Evolutionary conservation across 1,284 basidiomycete genomes (phyloP).

Genomic region (Trichosporon sp.): DNA sequence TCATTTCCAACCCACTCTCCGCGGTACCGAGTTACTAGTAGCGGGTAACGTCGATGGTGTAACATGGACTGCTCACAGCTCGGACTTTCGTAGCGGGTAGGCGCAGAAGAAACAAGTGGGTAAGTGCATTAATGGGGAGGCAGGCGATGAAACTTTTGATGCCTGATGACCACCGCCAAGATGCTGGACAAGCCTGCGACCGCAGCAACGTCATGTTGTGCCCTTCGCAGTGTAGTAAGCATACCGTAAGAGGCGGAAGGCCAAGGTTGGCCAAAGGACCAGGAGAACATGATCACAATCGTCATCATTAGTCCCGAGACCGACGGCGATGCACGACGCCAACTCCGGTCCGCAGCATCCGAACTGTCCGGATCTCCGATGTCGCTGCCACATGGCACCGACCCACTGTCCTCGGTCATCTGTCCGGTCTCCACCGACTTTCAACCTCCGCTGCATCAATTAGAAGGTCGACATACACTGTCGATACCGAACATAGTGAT

Average conservation of each 20-base stretch:
- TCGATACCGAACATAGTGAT: neutral
- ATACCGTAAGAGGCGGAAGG: too few species aligned
- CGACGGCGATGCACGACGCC: neutral
- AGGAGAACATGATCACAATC: too few species aligned
- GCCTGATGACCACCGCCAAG: too few species aligned
- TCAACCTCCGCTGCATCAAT: neutral
- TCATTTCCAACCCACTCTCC: neutral
- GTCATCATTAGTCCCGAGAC: neutral
- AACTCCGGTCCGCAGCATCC: neutral
- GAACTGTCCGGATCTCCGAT: neutral
- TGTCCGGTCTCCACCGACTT: neutral
- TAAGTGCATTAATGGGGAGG: too few species aligned
- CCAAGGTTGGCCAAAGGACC: too few species aligned
- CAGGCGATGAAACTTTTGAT: too few species aligned
- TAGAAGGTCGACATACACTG: neutral
- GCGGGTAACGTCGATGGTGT: neutral
- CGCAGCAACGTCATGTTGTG: too few species aligned
- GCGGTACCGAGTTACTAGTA: neutral
- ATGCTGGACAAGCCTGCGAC: too few species aligned
- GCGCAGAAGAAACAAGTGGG: too few species aligned
- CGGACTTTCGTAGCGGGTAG: too few species aligned
- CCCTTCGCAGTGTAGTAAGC: too few species aligned
- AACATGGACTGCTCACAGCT: too few species aligned
- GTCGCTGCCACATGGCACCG: neutral
- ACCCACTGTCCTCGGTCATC: neutral